Evolutionary conservation across 192 early-diverging fungal species (phyloP).

Genomic region (Coemansia sp.): DNA sequence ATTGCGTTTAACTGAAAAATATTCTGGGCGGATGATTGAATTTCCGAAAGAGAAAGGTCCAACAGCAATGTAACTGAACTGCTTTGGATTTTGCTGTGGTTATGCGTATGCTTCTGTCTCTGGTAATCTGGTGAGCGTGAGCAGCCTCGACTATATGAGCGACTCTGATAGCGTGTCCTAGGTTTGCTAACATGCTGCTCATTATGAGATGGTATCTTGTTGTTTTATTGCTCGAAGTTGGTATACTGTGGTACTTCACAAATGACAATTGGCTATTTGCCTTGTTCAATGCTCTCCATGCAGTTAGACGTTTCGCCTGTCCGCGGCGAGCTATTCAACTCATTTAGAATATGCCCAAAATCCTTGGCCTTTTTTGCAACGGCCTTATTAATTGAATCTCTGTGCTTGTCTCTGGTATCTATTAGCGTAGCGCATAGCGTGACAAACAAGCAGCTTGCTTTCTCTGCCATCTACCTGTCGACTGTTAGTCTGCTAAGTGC

Average conservation of each 20-base stretch:
- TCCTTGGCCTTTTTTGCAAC: not conserved
- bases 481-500: not conserved
- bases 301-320: not conserved
- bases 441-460: not conserved
- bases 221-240: not conserved
- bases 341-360: no score
- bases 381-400: not conserved
- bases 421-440: conserved; percentile 1
- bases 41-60: not conserved
- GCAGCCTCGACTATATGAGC: not conserved
- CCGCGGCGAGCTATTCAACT: not conserved
- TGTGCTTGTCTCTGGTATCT: not conserved
- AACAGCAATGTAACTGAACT: no score
- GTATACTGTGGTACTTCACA: no score
- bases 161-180: not conserved
- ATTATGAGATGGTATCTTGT: not conserved
- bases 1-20: no score
- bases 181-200: not conserved
- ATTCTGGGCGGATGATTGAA: not conserved
- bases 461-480: not conserved
- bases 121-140: not conserved
- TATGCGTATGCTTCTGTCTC: not conserved
- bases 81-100: not conserved
- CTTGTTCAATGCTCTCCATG: not conserved
- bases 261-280: no score